These are phyloP conservation scores for Panaeolus cyanescens DNA, from an alignment of 768 basidiomycete genomes.

Conservation along the genomic window DNA sequence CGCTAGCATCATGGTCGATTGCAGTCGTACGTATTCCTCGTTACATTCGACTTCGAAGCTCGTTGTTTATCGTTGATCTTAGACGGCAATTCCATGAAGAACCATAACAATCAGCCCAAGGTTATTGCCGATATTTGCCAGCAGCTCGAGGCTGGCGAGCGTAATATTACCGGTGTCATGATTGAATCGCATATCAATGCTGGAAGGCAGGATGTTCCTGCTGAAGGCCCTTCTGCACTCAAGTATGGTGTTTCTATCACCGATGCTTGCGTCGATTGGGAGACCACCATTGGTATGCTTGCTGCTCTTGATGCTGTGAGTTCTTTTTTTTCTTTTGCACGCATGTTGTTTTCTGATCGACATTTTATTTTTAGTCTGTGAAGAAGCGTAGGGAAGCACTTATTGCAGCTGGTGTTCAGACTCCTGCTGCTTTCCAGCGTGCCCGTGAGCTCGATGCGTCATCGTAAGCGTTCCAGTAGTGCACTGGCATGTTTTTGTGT, in stretches of 20 bases:
- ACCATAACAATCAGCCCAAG: constrained; percentile 89
- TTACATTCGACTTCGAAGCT: neutral
- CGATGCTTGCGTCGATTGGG: constrained; percentile 91
- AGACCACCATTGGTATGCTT: constrained; percentile 74
- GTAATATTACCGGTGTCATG: constrained; percentile 92
- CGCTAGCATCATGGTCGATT: constrained; percentile 88
- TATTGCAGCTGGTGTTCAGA: constrained; percentile 39
- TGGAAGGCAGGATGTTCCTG: constrained; percentile 88
- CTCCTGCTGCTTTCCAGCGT: constrained; percentile 35
- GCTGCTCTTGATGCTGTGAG: constrained; percentile 62
- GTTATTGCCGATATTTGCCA: constrained; percentile 70
- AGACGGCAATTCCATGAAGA: constrained; percentile 97
- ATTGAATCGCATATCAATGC: constrained; percentile 93
- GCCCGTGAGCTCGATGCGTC: constrained; percentile 12
- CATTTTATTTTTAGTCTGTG: constrained; percentile 39
- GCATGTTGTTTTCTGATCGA: neutral
- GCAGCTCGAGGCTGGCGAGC: constrained; percentile 73
- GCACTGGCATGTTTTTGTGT: neutral
- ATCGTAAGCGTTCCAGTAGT: neutral
- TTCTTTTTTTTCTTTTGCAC: neutral
- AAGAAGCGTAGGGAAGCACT: constrained; percentile 42
- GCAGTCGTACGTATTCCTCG: constrained; percentile 57
- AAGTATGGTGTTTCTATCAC: constrained; percentile 88
- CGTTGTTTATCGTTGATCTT: constrained; percentile 4
- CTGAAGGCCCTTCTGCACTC: constrained; percentile 62